Evolutionary conservation across 305 asterid species (phyloP).

Genomic region (Withania somnifera): DNA sequence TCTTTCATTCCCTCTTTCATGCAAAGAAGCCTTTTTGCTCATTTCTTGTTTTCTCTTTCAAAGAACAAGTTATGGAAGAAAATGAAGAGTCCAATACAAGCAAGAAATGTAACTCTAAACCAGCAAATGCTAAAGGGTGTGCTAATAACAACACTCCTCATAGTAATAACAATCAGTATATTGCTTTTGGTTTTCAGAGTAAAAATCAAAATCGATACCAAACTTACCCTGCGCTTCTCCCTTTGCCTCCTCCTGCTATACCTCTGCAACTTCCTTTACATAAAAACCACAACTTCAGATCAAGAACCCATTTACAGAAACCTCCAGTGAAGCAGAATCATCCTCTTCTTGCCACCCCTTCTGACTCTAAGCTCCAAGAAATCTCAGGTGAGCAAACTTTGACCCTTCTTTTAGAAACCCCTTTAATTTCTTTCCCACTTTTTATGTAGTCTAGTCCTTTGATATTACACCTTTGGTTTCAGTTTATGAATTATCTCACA

Average conservation of each 20-base stretch:
- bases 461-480: too few relatives aligned
- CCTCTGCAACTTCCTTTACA: constrained; percentile 45
- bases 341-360: constrained; percentile 39
- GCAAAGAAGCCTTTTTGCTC: constrained; percentile 38
- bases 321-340: constrained; percentile 21
- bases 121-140: constrained; percentile 17
- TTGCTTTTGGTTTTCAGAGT: constrained; percentile 28
- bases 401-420: neutral
- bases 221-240: constrained; percentile 51
- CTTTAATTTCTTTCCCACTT: neutral
- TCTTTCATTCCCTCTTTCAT: constrained; percentile 20
- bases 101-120: constrained; percentile 38
- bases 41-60: constrained; percentile 18
- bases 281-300: constrained; percentile 36
- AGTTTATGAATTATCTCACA: too few relatives aligned
- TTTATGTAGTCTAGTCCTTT: neutral
- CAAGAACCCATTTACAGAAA: constrained; percentile 48
- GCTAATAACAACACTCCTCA: constrained; percentile 26
- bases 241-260: constrained; percentile 40
- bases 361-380: constrained; percentile 35
- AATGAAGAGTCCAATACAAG: constrained; percentile 24
- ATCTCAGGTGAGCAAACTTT: constrained; percentile 20
- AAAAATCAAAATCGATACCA: constrained; percentile 35
- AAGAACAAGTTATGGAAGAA: constrained; percentile 36
- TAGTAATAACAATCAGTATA: constrained; percentile 12